Evolutionary conservation across 2,329 filamentous ascomycete genomes (phyloP).

Genomic region (Fusarium tricinctum): DNA sequence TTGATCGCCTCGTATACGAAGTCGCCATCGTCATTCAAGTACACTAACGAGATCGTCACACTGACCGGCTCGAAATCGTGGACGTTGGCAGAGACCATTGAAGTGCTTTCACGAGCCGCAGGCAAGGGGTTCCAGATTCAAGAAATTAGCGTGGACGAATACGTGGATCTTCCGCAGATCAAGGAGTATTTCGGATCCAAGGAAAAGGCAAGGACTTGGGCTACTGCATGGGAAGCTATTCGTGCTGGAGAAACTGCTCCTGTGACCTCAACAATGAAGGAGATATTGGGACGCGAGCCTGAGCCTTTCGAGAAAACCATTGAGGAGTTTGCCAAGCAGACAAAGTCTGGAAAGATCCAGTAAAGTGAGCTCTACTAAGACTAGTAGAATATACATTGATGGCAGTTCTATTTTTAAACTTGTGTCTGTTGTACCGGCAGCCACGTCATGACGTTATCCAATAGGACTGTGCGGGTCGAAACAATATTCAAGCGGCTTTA

Average conservation of each 20-base stretch:
- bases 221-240: constrained; percentile 41
- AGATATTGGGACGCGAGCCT: constrained; percentile 27
- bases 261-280: neutral
- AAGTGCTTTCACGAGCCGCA: neutral
- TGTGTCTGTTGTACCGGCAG: neutral
- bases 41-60: constrained; percentile 24
- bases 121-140: neutral
- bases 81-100: constrained; percentile 18
- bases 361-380: neutral
- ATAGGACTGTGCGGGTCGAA: neutral
- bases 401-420: constrained; percentile 17
- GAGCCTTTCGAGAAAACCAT: constrained; percentile 36
- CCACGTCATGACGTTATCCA: neutral
- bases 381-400: neutral
- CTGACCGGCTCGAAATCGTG: constrained; percentile 19
- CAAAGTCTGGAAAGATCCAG: neutral
- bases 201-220: constrained; percentile 25
- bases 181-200: constrained; percentile 14
- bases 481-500: neutral
- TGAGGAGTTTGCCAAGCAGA: constrained; percentile 1
- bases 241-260: constrained; percentile 28
- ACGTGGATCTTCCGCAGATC: constrained; percentile 20
- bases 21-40: neutral
- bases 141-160: constrained; percentile 33
- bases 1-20: constrained; percentile 22